phyloP scores from a whole-genome alignment of 176 grass and related monocot genomes.

The Eleusine coracana region DNA sequence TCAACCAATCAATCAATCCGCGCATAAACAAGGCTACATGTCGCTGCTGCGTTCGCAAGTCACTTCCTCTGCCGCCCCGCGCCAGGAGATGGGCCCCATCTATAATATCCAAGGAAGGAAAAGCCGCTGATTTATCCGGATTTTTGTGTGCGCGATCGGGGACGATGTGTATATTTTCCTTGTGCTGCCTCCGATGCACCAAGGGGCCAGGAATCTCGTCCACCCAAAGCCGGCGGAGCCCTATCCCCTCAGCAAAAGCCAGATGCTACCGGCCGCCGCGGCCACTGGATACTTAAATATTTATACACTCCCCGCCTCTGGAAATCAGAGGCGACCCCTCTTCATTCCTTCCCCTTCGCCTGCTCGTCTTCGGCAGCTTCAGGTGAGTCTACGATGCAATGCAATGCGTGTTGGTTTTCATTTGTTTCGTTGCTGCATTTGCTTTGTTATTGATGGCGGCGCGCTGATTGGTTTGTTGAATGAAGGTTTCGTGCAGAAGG shows the following conservation, averaged over 20 bases:
- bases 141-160: neutral
- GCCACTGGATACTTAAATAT: slow-evolving; percentile 40
- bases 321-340: neutral
- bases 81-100: slow-evolving; percentile 1
- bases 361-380: neutral
- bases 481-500: slow-evolving; percentile 40
- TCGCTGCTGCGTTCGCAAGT: neutral
- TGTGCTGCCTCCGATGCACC: slow-evolving; percentile 1
- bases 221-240: slow-evolving; percentile 60
- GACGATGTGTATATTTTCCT: neutral
- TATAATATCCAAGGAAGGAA: neutral
- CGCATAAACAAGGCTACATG: neutral
- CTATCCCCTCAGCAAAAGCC: slow-evolving; percentile 72
- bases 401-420: neutral
- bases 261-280: slow-evolving; percentile 18
- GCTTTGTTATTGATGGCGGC: neutral
- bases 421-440: slow-evolving; percentile 3
- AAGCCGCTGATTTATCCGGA: slow-evolving; percentile 18
- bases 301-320: slow-evolving; percentile 13
- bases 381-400: slow-evolving; percentile 23
- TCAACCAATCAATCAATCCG: neutral
- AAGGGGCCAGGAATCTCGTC: slow-evolving; percentile 57
- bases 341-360: neutral
- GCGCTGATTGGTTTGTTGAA: slow-evolving; percentile 11
- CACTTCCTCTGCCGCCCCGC: neutral